Evolutionary conservation across 768 basidiomycete genomes (phyloP).

Genomic region (Steccherinum ochraceum): DNA sequence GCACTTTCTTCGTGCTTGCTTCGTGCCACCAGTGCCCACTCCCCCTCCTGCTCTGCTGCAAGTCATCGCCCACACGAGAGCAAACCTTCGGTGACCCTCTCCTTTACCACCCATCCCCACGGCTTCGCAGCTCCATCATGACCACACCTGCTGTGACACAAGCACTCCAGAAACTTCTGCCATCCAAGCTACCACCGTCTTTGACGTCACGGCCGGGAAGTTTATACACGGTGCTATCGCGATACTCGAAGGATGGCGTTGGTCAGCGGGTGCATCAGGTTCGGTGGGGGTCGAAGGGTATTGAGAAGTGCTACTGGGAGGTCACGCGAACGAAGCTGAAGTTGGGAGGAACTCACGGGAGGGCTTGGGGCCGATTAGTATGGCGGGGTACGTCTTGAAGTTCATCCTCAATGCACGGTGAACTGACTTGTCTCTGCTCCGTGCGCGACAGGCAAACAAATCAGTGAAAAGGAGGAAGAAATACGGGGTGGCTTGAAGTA

Average conservation of each 20-base stretch:
- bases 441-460: constrained; percentile 41
- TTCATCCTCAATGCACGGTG: not conserved
- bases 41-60: too few species aligned
- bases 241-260: constrained; percentile 59
- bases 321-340: constrained; percentile 71
- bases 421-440: not conserved
- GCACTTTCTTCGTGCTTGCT: too few species aligned
- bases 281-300: constrained; percentile 67
- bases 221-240: constrained; percentile 67
- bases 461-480: constrained; percentile 53
- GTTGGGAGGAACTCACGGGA: constrained; percentile 67
- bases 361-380: constrained; percentile 73
- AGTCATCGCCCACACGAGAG: too few species aligned
- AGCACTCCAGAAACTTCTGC: constrained; percentile 51
- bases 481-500: constrained; percentile 76
- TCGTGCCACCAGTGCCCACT: too few species aligned
- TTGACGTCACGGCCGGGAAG: constrained; percentile 53
- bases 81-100: too few species aligned
- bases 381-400: constrained; percentile 74
- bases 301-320: constrained; percentile 65
- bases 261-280: constrained; percentile 66
- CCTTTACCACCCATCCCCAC: too few species aligned
- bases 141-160: constrained; percentile 17
- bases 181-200: constrained; percentile 50
- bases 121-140: too few species aligned